phyloP scores from a whole-genome alignment of 1,284 basidiomycete genomes.

The Ceratobasidium sp. region DNA sequence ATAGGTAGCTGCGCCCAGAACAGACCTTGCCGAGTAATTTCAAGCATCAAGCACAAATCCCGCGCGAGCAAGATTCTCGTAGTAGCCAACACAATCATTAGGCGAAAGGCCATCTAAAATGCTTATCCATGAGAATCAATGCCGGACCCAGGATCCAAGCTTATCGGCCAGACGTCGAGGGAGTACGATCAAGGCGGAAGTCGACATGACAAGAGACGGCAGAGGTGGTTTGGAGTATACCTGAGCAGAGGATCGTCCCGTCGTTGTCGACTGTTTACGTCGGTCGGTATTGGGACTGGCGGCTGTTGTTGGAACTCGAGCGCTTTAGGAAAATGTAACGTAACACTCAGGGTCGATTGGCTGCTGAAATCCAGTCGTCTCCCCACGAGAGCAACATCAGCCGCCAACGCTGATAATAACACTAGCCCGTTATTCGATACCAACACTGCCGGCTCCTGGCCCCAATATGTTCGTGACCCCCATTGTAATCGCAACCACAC shows the following conservation, averaged over 20 bases:
- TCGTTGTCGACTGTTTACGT: too few relatives aligned
- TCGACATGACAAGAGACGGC: not conserved
- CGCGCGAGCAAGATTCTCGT: slow-evolving; percentile 76
- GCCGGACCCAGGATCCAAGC: not conserved
- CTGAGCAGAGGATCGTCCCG: not conserved
- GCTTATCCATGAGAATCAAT: slow-evolving; percentile 60
- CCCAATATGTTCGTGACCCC: too few relatives aligned
- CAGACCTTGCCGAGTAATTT: slow-evolving; percentile 75
- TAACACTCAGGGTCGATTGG: too few relatives aligned
- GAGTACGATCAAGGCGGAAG: slow-evolving; percentile 1
- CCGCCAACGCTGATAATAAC: too few relatives aligned
- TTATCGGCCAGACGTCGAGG: not conserved
- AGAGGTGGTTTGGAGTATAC: slow-evolving; percentile 18
- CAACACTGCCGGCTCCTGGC: too few relatives aligned
- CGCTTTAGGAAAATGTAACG: too few relatives aligned
- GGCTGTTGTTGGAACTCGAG: too few relatives aligned
- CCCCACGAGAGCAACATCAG: too few relatives aligned
- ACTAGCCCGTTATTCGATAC: too few relatives aligned
- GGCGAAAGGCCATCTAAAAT: slow-evolving; percentile 85
- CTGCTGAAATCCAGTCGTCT: too few relatives aligned
- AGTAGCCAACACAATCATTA: slow-evolving; percentile 72
- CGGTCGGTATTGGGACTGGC: too few relatives aligned
- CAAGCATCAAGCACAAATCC: slow-evolving; percentile 68
- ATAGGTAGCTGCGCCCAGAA: slow-evolving; percentile 16
- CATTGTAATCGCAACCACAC: too few relatives aligned